phyloP scores from a whole-genome alignment of 2,329 filamentous ascomycete species.

The Didymella segeticola region DNA sequence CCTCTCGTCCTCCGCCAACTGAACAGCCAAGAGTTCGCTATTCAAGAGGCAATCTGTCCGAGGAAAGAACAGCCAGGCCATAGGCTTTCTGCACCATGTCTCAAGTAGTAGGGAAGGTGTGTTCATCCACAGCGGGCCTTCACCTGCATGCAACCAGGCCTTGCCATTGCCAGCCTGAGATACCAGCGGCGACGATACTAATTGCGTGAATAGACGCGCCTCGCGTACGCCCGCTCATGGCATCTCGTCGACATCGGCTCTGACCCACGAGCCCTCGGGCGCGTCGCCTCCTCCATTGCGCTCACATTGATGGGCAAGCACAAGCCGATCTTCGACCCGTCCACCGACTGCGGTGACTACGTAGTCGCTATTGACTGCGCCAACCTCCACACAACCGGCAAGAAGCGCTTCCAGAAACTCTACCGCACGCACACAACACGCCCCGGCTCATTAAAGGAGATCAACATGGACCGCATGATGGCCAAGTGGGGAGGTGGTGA shows the following conservation, averaged over 20 bases:
- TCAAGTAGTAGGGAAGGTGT: slow-evolving; percentile 78
- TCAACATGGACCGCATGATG: slow-evolving; percentile 96
- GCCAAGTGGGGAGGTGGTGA: slow-evolving; percentile 92
- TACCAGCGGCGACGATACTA: background rate
- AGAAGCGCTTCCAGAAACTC: slow-evolving; percentile 90
- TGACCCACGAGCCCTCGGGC: slow-evolving; percentile 79
- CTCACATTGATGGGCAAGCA: slow-evolving; percentile 95
- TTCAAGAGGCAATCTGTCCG: background rate
- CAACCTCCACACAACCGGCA: slow-evolving; percentile 85
- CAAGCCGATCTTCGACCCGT: slow-evolving; percentile 97
- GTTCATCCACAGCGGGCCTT: slow-evolving; percentile 38
- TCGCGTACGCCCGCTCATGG: slow-evolving; percentile 97
- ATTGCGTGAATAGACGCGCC: slow-evolving; percentile 71
- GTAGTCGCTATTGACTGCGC: slow-evolving; percentile 92
- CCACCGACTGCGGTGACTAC: slow-evolving; percentile 98
- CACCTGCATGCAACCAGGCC: slow-evolving; percentile 16
- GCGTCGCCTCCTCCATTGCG: slow-evolving; percentile 86
- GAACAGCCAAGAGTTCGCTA: background rate
- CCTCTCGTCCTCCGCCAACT: slow-evolving; percentile 1
- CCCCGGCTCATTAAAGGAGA: slow-evolving; percentile 82
- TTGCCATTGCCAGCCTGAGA: background rate
- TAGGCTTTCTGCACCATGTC: slow-evolving; percentile 65
- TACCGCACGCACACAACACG: slow-evolving; percentile 96
- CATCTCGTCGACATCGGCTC: slow-evolving; percentile 81
- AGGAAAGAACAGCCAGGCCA: slow-evolving; percentile 18